These are phyloP conservation scores for Arthrobotrys musiformis DNA, from an alignment of 2,329 filamentous ascomycete genomes.

Conservation along the genomic window DNA sequence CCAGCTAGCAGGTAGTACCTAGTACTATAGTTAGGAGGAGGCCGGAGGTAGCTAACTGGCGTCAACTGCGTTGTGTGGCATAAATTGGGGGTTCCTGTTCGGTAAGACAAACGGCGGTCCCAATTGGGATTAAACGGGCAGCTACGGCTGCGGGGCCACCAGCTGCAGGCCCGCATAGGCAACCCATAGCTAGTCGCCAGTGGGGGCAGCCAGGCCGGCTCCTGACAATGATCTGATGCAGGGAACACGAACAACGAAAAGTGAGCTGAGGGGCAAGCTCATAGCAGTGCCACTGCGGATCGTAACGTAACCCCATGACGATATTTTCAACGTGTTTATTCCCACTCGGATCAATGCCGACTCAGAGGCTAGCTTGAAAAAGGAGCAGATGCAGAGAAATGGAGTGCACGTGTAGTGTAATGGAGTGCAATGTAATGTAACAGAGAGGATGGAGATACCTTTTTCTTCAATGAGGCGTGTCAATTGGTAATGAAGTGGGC, in stretches of 20 bases:
- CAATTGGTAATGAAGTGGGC: conserved; percentile 27
- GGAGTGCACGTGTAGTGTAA: background rate
- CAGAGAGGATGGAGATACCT: conserved; percentile 22
- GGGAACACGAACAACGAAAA: conserved; percentile 39
- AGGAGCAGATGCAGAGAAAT: background rate
- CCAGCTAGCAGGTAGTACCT: too few species aligned
- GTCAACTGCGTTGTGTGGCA: conserved; percentile 43
- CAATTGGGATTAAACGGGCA: conserved; percentile 26
- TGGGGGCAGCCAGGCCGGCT: conserved; percentile 38
- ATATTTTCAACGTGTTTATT: conserved; percentile 22
- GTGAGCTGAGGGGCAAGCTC: conserved; percentile 6
- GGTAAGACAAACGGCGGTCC: conserved; percentile 12
- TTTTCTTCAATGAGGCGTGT: background rate
- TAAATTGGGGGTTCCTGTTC: conserved; percentile 26
- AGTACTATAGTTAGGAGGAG: too few species aligned
- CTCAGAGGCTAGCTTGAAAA: conserved; percentile 19
- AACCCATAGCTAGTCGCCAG: background rate
- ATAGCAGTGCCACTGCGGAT: background rate
- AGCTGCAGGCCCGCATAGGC: conserved; percentile 26
- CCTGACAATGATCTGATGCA: conserved; percentile 52
- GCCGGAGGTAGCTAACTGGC: too few species aligned
- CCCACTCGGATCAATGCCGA: conserved; percentile 11
- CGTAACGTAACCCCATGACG: conserved; percentile 25
- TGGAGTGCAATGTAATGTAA: background rate
- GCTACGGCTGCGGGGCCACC: conserved; percentile 44